Evolutionary conservation across 441 rosid species (phyloP).

Genomic region (Sinapis alba): DNA sequence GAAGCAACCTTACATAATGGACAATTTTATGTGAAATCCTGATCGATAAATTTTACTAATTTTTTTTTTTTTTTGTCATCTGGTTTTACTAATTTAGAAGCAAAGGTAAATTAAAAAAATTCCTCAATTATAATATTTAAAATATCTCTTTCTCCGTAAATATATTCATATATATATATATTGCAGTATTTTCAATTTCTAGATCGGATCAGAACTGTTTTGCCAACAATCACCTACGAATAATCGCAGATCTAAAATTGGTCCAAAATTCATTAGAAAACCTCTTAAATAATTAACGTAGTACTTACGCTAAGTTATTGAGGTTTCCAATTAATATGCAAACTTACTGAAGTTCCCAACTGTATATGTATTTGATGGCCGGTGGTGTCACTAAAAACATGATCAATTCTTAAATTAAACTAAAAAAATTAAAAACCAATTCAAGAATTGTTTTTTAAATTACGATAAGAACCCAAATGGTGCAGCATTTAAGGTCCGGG

Average conservation of each 20-base stretch:
- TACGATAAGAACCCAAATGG: too few relatives aligned
- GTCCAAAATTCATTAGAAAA: background rate
- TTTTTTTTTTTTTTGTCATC: too few relatives aligned
- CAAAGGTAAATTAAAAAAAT: background rate
- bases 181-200: background rate
- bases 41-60: background rate
- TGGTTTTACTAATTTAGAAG: too few relatives aligned
- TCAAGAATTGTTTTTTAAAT: too few relatives aligned
- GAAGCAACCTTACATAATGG: background rate
- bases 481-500: background rate
- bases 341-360: background rate
- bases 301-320: background rate
- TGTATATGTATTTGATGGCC: background rate
- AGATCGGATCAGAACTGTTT: background rate
- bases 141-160: background rate
- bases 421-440: too few relatives aligned
- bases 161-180: too few relatives aligned
- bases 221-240: background rate
- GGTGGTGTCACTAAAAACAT: background rate
- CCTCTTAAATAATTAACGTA: background rate
- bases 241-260: background rate
- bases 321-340: background rate
- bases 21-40: background rate
- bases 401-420: too few relatives aligned
- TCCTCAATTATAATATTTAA: background rate